Percentiles rank a stretch among this genome's conserved stretches.
Evolutionary conservation across 2,329 filamentous ascomycete genomes (phyloP).

Genomic region (Aspergillus clavatus): DNA sequence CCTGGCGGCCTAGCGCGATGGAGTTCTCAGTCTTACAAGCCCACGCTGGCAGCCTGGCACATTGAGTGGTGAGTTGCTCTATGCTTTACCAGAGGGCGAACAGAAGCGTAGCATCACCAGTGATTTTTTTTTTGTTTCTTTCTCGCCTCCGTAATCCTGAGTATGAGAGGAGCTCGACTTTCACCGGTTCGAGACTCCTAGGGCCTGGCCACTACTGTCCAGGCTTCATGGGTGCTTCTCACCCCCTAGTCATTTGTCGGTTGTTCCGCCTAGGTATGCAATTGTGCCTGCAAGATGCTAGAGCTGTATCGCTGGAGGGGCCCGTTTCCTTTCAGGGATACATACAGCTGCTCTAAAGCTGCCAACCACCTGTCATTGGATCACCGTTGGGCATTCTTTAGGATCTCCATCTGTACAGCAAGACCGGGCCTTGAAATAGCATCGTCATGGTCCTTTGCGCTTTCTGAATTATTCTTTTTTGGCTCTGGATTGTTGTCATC

Average conservation of each 20-base stretch:
- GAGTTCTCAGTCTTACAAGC: no score
- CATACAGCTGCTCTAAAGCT: conserved; percentile 9
- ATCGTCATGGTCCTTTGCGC: not conserved
- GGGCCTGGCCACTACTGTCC: conserved; percentile 7
- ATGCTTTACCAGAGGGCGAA: conserved; percentile 18
- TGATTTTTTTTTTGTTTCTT: no score
- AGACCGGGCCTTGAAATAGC: not conserved
- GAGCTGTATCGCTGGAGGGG: conserved; percentile 11
- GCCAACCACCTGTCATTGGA: conserved; percentile 13
- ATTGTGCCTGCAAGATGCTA: conserved; percentile 12
- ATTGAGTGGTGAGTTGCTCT: conserved; percentile 7
- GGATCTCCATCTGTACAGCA: not conserved
- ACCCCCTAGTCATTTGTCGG: conserved; percentile 6
- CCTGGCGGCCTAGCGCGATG: conserved; percentile 18
- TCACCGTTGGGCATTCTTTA: conserved; percentile 14
- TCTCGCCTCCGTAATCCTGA: not conserved
- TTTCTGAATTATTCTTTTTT: conserved; percentile 2
- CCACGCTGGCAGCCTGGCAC: no score
- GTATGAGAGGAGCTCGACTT: conserved; percentile 1
- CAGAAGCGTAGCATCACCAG: conserved; percentile 12
- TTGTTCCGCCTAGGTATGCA: conserved; percentile 12
- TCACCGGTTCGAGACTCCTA: conserved; percentile 10
- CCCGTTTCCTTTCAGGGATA: conserved; percentile 8
- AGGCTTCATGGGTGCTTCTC: conserved; percentile 10
- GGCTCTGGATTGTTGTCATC: conserved; percentile 2